Evolutionary conservation across 1,139 yeast genomes (phyloP).

Genomic region (Pichia sp.): DNA sequence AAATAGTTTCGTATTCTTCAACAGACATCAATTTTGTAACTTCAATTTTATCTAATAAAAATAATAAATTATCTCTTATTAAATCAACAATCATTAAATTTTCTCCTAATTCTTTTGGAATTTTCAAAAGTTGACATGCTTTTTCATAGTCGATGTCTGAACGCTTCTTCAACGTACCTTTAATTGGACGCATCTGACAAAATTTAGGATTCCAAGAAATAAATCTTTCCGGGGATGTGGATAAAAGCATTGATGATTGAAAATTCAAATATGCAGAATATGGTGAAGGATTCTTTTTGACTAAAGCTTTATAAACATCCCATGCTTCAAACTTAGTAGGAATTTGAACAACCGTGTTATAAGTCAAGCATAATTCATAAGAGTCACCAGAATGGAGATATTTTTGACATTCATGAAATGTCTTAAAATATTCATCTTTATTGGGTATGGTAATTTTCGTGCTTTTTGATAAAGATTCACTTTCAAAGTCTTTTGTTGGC

Average conservation of each 20-base stretch:
- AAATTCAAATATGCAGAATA: slow-evolving; percentile 78
- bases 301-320: slow-evolving; percentile 71
- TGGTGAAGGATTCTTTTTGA: slow-evolving; percentile 83
- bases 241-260: slow-evolving; percentile 56
- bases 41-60: slow-evolving; percentile 56
- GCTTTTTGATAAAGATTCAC: background rate
- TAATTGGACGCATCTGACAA: slow-evolving; percentile 88
- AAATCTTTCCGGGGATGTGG: slow-evolving; percentile 94
- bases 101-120: slow-evolving; percentile 94
- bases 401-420: slow-evolving; percentile 62
- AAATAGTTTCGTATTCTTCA: slow-evolving; percentile 89
- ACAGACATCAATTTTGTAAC: slow-evolving; percentile 83
- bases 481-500: background rate
- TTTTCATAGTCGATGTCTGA: slow-evolving; percentile 43
- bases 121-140: slow-evolving; percentile 62
- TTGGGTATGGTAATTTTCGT: slow-evolving; percentile 47
- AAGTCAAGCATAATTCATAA: slow-evolving; percentile 87
- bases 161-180: slow-evolving; percentile 82
- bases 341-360: slow-evolving; percentile 57
- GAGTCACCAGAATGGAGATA: slow-evolving; percentile 79
- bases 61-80: slow-evolving; percentile 84
- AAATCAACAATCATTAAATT: slow-evolving; percentile 95
- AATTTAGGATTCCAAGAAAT: slow-evolving; percentile 60
- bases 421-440: slow-evolving; percentile 45
- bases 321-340: slow-evolving; percentile 51